These are phyloP conservation scores for Epichloe gansuensis DNA, from an alignment of 2,329 filamentous ascomycete species.

Conservation along the genomic window DNA sequence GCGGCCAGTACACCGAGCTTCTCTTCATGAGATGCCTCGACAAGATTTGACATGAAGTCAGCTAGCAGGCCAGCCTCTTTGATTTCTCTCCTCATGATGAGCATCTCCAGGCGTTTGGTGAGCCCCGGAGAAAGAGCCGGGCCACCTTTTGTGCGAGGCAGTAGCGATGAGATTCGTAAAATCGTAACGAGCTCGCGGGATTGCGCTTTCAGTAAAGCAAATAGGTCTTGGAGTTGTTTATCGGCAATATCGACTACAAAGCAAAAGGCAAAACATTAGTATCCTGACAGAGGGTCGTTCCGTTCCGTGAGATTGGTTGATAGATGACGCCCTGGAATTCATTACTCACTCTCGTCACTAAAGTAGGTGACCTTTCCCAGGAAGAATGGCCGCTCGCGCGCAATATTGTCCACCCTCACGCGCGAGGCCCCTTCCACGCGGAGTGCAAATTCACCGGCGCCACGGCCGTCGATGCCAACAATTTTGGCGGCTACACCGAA, in stretches of 20 bases:
- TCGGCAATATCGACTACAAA: conserved; percentile 30
- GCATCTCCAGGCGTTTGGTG: conserved; percentile 73
- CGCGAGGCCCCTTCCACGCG: conserved; percentile 77
- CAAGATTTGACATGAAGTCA: conserved; percentile 92
- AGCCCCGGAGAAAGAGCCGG: conserved; percentile 69
- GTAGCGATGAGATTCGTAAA: conserved; percentile 71
- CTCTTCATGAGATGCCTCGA: conserved; percentile 80
- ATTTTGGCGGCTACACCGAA: conserved; percentile 76
- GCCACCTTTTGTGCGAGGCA: conserved; percentile 54
- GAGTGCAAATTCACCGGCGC: conserved; percentile 65
- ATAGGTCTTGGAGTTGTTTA: conserved; percentile 54
- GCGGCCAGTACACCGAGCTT: conserved; percentile 80
- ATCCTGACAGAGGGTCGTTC: too few relatives aligned
- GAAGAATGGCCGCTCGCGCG: conserved; percentile 72
- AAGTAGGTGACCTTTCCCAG: conserved; percentile 66
- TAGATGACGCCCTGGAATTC: background rate
- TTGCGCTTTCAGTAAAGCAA: conserved; percentile 69
- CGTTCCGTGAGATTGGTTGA: too few relatives aligned
- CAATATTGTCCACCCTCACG: conserved; percentile 52
- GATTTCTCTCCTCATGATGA: conserved; percentile 72
- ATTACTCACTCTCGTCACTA: conserved; percentile 51
- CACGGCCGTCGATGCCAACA: conserved; percentile 62
- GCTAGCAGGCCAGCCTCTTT: conserved; percentile 75
- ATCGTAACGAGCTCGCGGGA: conserved; percentile 80
- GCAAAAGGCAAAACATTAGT: background rate